Evolutionary conservation across 2,329 filamentous ascomycete genomes (phyloP), one percentile per base, ranked within the genome.

Genomic region (Zalaria obscura): DNA sequence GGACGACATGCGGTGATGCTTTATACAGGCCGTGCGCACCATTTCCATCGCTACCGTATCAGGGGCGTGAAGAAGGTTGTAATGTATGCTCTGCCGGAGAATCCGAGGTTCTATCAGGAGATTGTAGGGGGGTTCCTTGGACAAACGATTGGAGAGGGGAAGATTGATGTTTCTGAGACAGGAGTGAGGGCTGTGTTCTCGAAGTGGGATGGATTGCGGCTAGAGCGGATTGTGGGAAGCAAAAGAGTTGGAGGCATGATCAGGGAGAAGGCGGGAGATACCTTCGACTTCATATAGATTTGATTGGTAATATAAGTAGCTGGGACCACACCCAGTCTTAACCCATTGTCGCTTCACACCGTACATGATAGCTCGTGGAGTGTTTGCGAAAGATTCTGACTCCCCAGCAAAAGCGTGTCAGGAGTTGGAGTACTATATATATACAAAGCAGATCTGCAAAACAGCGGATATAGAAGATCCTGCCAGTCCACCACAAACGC

Each of bases 1-100:
- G 91, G 88, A 4, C 73, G 87, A 10, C 83, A 95, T 57, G 77
- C 77, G 18, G 73, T 96, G 11, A 64, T 98, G 33, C 68, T 98
- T 10, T 98, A 96, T 64, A 93, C 88, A 2, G 89, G 93, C 59
- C 79, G 91, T 45, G 84, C 88, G n/a, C 91, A 98, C 62, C 91
- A 98, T 62, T 96, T 96, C 69, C 78, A 86, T 39, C 74, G 91
- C n/a, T 87, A 91, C 56, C 74, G 76, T 50, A 71, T 98, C 41
- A 74, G 77, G 31, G 91, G 91, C 25, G 86, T 91, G 9, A 80
- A 79, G 59, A 72, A 79, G 34, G 75, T 96, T n/a, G 72, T 95
- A 40, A 81, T 94, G 69, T 96, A 96, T 58, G 83, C 80, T 1
- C 61, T 95, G 28, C 91, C 91, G 0, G 89, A 96, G 52, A 94